phyloP scores from a whole-genome alignment of 2,329 filamentous ascomycete genomes.

The Xylaria digitata region DNA sequence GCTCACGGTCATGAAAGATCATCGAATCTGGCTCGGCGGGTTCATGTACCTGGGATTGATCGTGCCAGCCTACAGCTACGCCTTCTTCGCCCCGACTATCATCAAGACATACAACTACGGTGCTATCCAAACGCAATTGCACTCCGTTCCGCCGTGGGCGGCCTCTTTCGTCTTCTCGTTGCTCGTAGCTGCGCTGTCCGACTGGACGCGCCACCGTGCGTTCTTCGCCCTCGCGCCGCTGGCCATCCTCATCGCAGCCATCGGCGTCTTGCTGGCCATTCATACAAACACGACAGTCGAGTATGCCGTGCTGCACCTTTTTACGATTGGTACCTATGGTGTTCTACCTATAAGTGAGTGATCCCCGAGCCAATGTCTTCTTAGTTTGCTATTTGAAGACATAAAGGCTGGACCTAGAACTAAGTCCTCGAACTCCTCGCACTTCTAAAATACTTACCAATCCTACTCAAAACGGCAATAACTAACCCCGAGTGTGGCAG shows the following conservation, averaged over 20 bases:
- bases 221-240: slow-evolving; percentile 77
- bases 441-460: background rate
- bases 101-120: slow-evolving; percentile 73
- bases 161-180: slow-evolving; percentile 84
- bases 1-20: slow-evolving; percentile 74
- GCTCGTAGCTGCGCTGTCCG: slow-evolving; percentile 76
- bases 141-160: slow-evolving; percentile 69
- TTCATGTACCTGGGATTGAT: slow-evolving; percentile 86
- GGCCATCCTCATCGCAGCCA: slow-evolving; percentile 76
- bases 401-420: background rate
- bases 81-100: slow-evolving; percentile 81
- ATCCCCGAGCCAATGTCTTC: background rate
- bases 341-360: slow-evolving; percentile 81
- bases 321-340: slow-evolving; percentile 82
- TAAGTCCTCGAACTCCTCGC: background rate
- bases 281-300: slow-evolving; percentile 74
- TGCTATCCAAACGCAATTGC: slow-evolving; percentile 67
- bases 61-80: slow-evolving; percentile 81
- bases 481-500: background rate
- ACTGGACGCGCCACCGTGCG: slow-evolving; percentile 78
- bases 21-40: slow-evolving; percentile 77
- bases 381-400: background rate
- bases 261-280: slow-evolving; percentile 77
- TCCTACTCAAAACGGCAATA: background rate
- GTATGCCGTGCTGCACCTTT: slow-evolving; percentile 84